A percentile compares a stretch with the other conserved stretches of the same genome.
Evolutionary conservation across 805 yeast genomes (phyloP).

Genomic region (Priceomyces melissophilus): DNA sequence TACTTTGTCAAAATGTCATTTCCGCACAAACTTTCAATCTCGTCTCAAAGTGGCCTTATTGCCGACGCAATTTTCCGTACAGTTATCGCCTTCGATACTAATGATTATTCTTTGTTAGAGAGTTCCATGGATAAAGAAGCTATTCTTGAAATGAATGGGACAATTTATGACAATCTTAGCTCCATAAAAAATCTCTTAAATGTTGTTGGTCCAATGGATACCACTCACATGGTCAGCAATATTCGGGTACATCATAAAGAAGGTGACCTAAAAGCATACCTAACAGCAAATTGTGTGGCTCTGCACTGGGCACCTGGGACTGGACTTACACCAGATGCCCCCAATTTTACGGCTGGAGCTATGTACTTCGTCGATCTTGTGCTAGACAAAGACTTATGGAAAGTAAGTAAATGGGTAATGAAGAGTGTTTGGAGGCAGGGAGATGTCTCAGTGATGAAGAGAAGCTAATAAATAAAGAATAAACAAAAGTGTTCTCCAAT

Average conservation of each 20-base stretch:
- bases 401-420: not conserved
- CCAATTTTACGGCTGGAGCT: not conserved
- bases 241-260: constrained; percentile 2
- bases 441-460: not conserved
- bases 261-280: not conserved
- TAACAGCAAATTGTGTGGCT: not conserved
- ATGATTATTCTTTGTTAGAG: not conserved
- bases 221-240: constrained; percentile 1
- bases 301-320: constrained; percentile 2
- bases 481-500: no score
- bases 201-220: constrained; percentile 1
- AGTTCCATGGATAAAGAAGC: not conserved
- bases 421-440: constrained; percentile 1
- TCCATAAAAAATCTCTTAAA: not conserved
- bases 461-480: no score
- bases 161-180: no score
- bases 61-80: not conserved
- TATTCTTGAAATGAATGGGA: not conserved
- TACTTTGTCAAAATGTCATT: no score
- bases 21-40: no score
- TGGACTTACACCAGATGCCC: not conserved
- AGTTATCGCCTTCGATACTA: not conserved
- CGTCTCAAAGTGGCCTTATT: no score
- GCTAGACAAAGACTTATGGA: constrained; percentile 1
- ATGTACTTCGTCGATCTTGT: not conserved